Evolutionary conservation across 2,329 filamentous ascomycete species (phyloP).

Genomic region (Nemania serpens): DNA sequence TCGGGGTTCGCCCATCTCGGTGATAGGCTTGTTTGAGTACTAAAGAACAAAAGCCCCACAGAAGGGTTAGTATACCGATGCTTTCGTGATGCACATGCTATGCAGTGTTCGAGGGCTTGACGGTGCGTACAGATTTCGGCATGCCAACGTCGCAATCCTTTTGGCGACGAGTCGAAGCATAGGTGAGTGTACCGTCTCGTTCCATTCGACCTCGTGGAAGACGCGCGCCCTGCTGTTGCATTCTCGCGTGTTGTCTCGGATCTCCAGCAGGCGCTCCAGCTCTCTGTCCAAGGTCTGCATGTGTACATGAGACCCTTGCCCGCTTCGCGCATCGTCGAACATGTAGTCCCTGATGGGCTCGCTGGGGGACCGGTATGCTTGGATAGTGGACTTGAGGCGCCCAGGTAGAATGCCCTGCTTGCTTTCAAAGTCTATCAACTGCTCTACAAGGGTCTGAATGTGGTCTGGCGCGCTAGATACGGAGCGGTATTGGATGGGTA

Average conservation of each 20-base stretch:
- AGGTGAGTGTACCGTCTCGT: too few relatives aligned
- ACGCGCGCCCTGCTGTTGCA: background rate
- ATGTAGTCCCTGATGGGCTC: slow-evolving; percentile 9
- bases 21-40: too few relatives aligned
- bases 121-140: too few relatives aligned
- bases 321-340: slow-evolving; percentile 3
- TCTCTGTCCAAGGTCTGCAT: background rate
- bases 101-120: too few relatives aligned
- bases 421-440: background rate
- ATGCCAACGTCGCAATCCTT: too few relatives aligned
- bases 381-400: background rate
- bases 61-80: too few relatives aligned
- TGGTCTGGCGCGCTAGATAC: background rate
- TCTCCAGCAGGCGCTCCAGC: slow-evolving; percentile 7
- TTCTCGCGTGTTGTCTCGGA: slow-evolving; percentile 10
- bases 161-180: too few relatives aligned
- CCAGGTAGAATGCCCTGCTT: slow-evolving; percentile 5
- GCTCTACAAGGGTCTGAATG: background rate
- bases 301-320: background rate
- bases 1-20: too few relatives aligned
- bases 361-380: background rate
- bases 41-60: too few relatives aligned
- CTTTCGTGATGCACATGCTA: too few relatives aligned
- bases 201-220: slow-evolving; percentile 11
- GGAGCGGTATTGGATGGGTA: background rate